phyloP scores from a whole-genome alignment of 176 grass and related monocot species.

The Paspalum notatum region DNA sequence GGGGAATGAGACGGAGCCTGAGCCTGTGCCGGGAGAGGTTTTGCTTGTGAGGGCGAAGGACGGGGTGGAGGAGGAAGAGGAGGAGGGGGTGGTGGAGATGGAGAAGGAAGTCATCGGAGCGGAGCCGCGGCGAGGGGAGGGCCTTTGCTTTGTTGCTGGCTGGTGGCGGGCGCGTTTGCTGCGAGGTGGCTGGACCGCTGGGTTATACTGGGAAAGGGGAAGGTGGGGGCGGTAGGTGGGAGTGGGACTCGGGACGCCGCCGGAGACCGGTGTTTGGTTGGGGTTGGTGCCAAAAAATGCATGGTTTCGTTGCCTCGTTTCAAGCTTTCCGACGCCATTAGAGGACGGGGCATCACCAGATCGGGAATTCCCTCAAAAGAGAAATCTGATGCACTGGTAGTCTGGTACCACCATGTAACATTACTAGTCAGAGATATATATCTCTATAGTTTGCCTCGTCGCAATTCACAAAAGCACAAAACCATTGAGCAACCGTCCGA shows the following conservation, averaged over 20 bases:
- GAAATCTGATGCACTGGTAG: no score
- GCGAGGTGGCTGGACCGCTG: neutral
- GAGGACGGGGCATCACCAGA: no score
- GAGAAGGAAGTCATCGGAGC: conserved; percentile 40
- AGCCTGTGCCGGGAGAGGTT: neutral
- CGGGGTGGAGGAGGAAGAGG: conserved; percentile 12
- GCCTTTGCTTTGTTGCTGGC: neutral
- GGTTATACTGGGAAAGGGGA: conserved; percentile 15
- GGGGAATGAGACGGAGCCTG: conserved; percentile 52
- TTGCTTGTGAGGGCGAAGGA: conserved; percentile 28
- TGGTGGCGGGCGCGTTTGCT: conserved; percentile 29
- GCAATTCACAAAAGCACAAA: neutral
- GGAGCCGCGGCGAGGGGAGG: no score
- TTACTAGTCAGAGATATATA: no score
- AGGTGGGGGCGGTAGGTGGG: conserved; percentile 39
- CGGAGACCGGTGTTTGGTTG: neutral
- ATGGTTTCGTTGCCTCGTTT: conserved; percentile 5
- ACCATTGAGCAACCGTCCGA: no score
- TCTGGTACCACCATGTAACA: no score
- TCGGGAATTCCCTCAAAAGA: no score
- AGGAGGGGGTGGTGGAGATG: neutral
- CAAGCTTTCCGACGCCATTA: no score
- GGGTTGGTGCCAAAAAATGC: conserved; percentile 9
- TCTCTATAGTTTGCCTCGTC: no score
- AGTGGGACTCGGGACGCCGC: no score